A percentile compares a stretch with the other conserved stretches of the same genome.
These are phyloP conservation scores for Pulveroboletus sp. DNA, from an alignment of 768 basidiomycete genomes.

Conservation along the genomic window DNA sequence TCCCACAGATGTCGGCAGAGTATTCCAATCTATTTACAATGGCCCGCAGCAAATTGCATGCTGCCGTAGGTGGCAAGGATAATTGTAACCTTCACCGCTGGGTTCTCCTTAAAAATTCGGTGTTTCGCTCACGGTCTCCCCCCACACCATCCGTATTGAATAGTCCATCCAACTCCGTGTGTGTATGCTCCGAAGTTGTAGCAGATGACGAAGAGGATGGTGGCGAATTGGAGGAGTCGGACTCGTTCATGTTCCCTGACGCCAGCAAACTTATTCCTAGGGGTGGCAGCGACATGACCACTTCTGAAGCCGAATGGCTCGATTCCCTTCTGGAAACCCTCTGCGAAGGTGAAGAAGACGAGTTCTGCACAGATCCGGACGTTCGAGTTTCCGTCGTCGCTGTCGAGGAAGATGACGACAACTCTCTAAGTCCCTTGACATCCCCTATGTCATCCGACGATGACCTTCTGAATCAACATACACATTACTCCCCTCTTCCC, in stretches of 20 bases:
- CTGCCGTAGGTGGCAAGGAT: conserved; percentile 59
- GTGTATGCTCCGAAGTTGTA: conserved; percentile 34
- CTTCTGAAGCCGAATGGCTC: conserved; percentile 76
- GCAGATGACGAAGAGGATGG: conserved; percentile 53
- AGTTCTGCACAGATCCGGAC: conserved; percentile 45
- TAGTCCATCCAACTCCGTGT: conserved; percentile 19
- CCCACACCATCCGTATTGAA: conserved; percentile 29
- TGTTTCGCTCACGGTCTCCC: conserved; percentile 50
- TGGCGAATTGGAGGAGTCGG: conserved; percentile 40
- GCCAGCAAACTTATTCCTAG: conserved; percentile 51
- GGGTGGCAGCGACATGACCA: conserved; percentile 31
- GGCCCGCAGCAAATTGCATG: conserved; percentile 72
- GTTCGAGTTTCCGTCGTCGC: conserved; percentile 43
- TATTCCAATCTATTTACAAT: conserved; percentile 50
- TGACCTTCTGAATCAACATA: conserved; percentile 56
- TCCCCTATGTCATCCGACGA: conserved; percentile 79
- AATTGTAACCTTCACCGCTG: conserved; percentile 77
- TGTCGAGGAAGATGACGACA: conserved; percentile 58
- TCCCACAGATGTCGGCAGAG: conserved; percentile 45
- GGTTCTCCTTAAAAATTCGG: conserved; percentile 85
- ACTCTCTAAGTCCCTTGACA: conserved; percentile 52
- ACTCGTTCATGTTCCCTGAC: conserved; percentile 81
- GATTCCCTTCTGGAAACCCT: conserved; percentile 75
- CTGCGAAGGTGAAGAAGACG: conserved; percentile 67
- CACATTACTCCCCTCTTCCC: conserved; percentile 45